Base-by-base conservation (phyloP, 768 basidiomycete species). In the Pleurotus citrinopileatus region DNA sequence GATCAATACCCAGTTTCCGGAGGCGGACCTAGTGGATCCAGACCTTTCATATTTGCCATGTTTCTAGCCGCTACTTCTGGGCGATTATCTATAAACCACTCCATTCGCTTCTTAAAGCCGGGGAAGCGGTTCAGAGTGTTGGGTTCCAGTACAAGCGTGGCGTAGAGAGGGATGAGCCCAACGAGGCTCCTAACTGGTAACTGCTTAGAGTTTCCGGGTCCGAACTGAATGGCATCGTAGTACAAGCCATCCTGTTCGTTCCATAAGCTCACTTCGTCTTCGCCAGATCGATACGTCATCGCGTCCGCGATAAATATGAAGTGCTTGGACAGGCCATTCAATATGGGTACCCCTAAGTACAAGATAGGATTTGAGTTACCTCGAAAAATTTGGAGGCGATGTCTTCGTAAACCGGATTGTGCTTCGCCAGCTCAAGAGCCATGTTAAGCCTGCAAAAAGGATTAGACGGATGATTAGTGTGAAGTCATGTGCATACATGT, bases 241-340 rank as follows among this genome's bases (percentile, higher is more conserved):
- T 98, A 99, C 87, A 98, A 90, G 22, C 97, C 96, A 60, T 98
- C 95, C 60, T 93, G 71, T 59, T 98, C 97, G 67, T 87, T 97
- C 97, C 97, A 99, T 10, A 99, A 78, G 57, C 89, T 90, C 38
- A 80, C 66, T 63, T 93, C 87, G 60, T 85, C 75, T 34, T 88
- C 86, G n/a, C 87, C 88, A 55, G 82, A 78, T 63, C 81, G 79
- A 72, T 82, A 98, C 1, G 97, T 97, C 97, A 99, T 98, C 6
- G 97, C 97, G 66, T 99, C 97, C 7, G 97, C 84, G 51, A 99
- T 99, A 76, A 94, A 96, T 63, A 98, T 87, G 71, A 98, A 99
- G 69, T 98, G 94, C 88, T 94, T 62, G 29, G 57, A 59, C 27
- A 25, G 28, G n/a, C 2, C 19, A 37, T 50, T 43, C 7, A 42